These are phyloP conservation scores for Dicorynia guianensis DNA, from an alignment of 306 rosid species.

Conservation along the genomic window DNA sequence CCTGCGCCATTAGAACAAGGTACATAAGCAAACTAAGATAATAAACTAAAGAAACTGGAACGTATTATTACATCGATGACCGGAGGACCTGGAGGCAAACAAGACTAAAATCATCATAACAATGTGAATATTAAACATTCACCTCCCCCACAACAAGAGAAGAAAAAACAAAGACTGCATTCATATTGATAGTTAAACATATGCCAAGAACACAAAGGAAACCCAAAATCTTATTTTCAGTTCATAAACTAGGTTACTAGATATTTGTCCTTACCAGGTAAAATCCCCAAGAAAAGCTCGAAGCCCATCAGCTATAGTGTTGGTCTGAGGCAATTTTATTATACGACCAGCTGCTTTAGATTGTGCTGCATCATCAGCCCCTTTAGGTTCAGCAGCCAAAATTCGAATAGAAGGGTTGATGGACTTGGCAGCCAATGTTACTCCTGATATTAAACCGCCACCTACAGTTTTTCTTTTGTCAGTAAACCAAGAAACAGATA, in stretches of 20 bases:
- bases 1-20: conserved; percentile 54
- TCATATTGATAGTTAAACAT: not conserved
- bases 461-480: conserved; percentile 59
- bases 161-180: not conserved
- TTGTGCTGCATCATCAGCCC: conserved; percentile 88
- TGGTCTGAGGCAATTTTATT: conserved; percentile 72
- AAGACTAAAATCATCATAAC: conserved; percentile 8
- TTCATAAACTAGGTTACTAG: conserved; percentile 30
- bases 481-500: conserved; percentile 15
- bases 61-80: not conserved
- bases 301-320: conserved; percentile 92
- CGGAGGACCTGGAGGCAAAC: not conserved
- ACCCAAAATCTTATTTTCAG: conserved; percentile 18
- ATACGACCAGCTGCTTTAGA: conserved; percentile 90
- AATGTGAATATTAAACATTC: conserved; percentile 2
- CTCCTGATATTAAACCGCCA: conserved; percentile 90
- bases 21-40: conserved; percentile 14
- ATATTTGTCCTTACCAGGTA: conserved; percentile 67
- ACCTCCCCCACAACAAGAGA: not conserved
- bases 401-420: conserved; percentile 75
- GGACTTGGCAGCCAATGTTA: conserved; percentile 91
- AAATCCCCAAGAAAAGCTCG: conserved; percentile 82
- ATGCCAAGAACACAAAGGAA: conserved; percentile 2
- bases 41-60: not conserved
- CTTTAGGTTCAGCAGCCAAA: conserved; percentile 88